Base-by-base conservation (phyloP, 257 asterid genomes). In the Solanum tarapatanum region DNA sequence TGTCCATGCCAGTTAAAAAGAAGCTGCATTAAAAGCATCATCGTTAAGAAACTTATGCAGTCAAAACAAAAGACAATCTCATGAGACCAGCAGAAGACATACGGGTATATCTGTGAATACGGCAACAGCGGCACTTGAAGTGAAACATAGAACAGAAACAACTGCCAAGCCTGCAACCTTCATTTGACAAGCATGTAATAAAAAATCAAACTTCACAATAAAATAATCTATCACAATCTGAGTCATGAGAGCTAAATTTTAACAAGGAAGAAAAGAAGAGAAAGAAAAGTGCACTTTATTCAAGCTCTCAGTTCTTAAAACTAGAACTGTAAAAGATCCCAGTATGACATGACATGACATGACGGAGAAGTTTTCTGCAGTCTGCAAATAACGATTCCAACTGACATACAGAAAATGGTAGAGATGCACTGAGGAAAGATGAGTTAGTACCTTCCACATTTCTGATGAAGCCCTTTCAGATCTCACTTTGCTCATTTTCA, bases 401-500 rank as follows among this genome's bases (percentile, higher is more conserved):
- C 39, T 60, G 79, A n/a, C 28, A 39, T 35, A 85, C 84, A 72
- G 75, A 88, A 70, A 55, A 74, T 51, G 79, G 84, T 82, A 75
- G 82, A 86, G 76, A 82, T 48, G 43, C 43, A 85, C 72, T 14
- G 4, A 69, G 64, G 11, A 51, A 26, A 41, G 76, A 69, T 62
- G 83, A 77, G 36, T 35, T 68, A n/a, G 85, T 90, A 95, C 99
- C 98, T 97, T 97, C 97, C 98, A 89, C 92, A 88, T 94, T 84
- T 97, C 99, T 75, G 94, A 93, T 11, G 96, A 91, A 87, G 94
- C 94, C 86, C 90, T 94, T 87, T 97, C 99, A 58, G 99, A 96
- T 92, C 96, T 96, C 91, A 97, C 98, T 92, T 93, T 95, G 89
- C 92, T 94, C 99, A 97, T 97, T 93, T 96, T 97, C 94, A 94